Evolutionary conservation across 192 early-diverging fungal species (phyloP), one percentile per base, ranked within the genome.

Genomic region (Coemansia sp.): DNA sequence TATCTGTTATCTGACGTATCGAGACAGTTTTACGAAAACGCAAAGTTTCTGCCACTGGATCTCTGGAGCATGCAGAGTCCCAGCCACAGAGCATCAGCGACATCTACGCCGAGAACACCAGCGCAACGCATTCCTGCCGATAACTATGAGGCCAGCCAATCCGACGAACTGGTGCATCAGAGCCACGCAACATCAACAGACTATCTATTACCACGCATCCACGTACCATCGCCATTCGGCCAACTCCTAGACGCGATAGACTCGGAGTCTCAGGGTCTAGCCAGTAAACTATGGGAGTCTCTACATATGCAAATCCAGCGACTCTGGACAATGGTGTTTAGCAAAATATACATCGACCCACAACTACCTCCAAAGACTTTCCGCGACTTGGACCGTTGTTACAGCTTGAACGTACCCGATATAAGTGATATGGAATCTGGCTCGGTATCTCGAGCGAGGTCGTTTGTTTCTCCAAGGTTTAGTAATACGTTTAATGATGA

Each of bases 291-390:
- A 11, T 57, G 63, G 51, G 69, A 69, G 55, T 40, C 36, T 1
- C 32, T 52, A 10, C 48, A 60, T 5, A 4, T 7, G 7, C 72
- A 49, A 0, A 6, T 72, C 36, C 36, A 38, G 2, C 40, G 28
- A 0, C 12, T 66, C 11, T 69, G 63, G 60, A 20, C 60, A 1
- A 14, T 68, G 11, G 73, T 67, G 30, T 81, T 76, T 33, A 75
- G 68, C 64, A 63, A 61, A n/a, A 76, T 81, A n/a, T 81, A 81
- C 56, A 66, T 81, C 31, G 58, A 81, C 54, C 78, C 78, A 18
- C 70, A 81, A 50, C 32, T 32, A 1, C 45, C 51, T 34, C 78
- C 78, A 12, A 20, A 32, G 0, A 69, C 75, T 5, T 76, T 76
- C 55, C 54, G 31, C n/a, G 63, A 73, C 22, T 62, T 81, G 20